Conservation (phyloP, 1,284 basidiomycete species). For the Ganoderma lucidum region DNA sequence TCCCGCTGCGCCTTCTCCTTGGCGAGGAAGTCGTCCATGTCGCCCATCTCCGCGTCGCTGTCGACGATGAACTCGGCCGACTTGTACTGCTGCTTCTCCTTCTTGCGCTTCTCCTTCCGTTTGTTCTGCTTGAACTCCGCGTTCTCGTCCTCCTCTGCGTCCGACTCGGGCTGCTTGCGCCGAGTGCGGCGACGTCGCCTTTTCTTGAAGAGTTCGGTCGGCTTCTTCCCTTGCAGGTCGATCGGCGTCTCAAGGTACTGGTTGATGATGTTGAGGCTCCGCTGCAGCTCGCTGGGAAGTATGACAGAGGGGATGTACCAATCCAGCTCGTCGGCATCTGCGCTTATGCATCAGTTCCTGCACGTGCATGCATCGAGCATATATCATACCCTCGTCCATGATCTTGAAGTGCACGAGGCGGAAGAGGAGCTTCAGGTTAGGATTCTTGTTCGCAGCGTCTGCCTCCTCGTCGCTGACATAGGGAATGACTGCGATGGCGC, state of each 20-base stretch:
- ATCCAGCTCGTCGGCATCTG: conserved; percentile 75
- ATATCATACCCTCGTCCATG: conserved; percentile 62
- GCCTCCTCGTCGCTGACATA: conserved; percentile 77
- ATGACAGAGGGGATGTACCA: conserved; percentile 83
- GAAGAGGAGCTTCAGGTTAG: conserved; percentile 85
- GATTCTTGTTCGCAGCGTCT: conserved; percentile 79
- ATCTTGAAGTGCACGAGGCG: conserved; percentile 73
- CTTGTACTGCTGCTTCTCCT: conserved; percentile 83
- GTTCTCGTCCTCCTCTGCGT: conserved; percentile 45
- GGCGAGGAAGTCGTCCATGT: conserved; percentile 82
- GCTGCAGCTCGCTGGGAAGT: conserved; percentile 67
- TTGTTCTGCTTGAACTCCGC: conserved; percentile 48
- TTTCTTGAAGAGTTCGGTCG: conserved; percentile 70
- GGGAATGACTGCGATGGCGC: conserved; percentile 65
- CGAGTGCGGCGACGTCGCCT: conserved; percentile 60
- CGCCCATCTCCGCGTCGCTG: conserved; percentile 82
- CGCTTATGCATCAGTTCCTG: background rate
- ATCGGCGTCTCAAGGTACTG: conserved; percentile 80
- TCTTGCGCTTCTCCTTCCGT: conserved; percentile 59
- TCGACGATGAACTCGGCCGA: conserved; percentile 91
- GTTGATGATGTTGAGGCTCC: conserved; percentile 73
- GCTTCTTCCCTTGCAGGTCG: conserved; percentile 78
- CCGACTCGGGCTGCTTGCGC: conserved; percentile 53
- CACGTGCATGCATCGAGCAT: background rate
- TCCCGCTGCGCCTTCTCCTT: conserved; percentile 68